Conservation (phyloP, 176 grass and related monocot genomes). For the Alloteropsis semialata region DNA sequence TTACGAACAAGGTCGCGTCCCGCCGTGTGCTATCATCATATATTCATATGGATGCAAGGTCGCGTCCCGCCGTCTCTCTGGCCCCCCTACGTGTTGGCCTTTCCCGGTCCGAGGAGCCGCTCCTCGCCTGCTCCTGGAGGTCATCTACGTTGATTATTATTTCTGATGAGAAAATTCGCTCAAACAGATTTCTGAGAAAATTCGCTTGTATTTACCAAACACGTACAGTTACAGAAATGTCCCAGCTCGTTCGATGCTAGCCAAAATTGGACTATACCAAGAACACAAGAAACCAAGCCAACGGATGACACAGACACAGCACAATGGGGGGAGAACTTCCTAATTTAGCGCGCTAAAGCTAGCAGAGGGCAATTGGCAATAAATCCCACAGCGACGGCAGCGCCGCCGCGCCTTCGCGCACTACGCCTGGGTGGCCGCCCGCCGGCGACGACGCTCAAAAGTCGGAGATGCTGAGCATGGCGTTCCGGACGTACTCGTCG, state of each 20-base stretch:
- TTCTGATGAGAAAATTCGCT: neutral
- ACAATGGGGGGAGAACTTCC: neutral
- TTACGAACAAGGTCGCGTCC: neutral
- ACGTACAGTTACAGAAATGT: neutral
- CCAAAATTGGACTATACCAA: neutral
- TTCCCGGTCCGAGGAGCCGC: neutral
- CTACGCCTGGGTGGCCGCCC: neutral
- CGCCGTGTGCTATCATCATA: neutral
- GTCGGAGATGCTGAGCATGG: constrained; percentile 31
- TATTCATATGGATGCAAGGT: neutral
- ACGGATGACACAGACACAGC: too few relatives aligned
- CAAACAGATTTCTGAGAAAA: neutral
- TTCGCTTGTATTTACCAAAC: neutral
- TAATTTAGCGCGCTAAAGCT: neutral
- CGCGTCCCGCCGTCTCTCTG: neutral
- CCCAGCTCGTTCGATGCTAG: neutral
- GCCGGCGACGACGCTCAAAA: neutral
- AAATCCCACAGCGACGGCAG: too few relatives aligned
- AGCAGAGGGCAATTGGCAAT: neutral
- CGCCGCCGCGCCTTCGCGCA: neutral
- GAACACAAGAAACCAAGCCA: neutral
- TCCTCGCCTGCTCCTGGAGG: neutral
- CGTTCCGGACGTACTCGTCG: constrained; percentile 28
- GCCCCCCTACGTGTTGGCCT: neutral
- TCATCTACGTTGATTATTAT: neutral